phyloP scores from a whole-genome alignment of 2,329 filamentous ascomycete genomes.

The Xylaria sp. region DNA sequence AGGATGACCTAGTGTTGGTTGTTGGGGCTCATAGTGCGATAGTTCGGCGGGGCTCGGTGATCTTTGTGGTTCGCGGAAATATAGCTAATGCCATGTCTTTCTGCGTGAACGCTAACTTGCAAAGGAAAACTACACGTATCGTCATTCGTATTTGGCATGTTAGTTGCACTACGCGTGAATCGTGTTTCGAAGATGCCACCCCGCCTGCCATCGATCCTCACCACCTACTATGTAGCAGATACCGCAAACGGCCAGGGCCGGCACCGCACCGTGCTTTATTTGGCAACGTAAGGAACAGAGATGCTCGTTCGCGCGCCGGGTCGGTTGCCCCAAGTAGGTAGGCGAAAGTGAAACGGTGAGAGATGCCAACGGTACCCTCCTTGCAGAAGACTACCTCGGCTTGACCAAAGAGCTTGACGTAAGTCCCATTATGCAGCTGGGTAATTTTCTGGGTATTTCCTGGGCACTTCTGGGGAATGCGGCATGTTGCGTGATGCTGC shows the following conservation, averaged over 20 bases:
- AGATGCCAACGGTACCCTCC: slow-evolving; percentile 3
- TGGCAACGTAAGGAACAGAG: neutral
- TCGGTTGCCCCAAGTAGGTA: slow-evolving; percentile 10
- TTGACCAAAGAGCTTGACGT: slow-evolving; percentile 23
- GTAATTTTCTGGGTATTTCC: neutral
- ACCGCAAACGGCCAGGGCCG: slow-evolving; percentile 10
- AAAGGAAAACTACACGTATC: neutral
- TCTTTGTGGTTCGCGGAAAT: slow-evolving; percentile 14
- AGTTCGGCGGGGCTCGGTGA: neutral
- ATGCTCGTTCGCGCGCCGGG: slow-evolving; percentile 2
- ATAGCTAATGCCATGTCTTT: neutral
- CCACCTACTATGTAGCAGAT: neutral
- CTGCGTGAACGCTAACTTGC: neutral
- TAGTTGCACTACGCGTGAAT: slow-evolving; percentile 21
- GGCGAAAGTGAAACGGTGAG: slow-evolving; percentile 25
- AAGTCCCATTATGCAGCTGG: slow-evolving; percentile 16
- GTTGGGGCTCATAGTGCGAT: neutral
- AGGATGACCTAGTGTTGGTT: slow-evolving; percentile 4
- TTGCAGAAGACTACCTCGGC: slow-evolving; percentile 3
- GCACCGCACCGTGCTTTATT: slow-evolving; percentile 5
- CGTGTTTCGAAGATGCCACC: slow-evolving; percentile 25
- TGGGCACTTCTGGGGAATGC: slow-evolving; percentile 1
- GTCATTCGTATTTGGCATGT: slow-evolving; percentile 13
- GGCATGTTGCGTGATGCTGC: slow-evolving; percentile 21
- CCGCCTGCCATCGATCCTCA: slow-evolving; percentile 8